Evolutionary conservation across 169 alveolate species (phyloP), one percentile per base, ranked within the genome.

Genomic region (Miamiensis avidus): DNA sequence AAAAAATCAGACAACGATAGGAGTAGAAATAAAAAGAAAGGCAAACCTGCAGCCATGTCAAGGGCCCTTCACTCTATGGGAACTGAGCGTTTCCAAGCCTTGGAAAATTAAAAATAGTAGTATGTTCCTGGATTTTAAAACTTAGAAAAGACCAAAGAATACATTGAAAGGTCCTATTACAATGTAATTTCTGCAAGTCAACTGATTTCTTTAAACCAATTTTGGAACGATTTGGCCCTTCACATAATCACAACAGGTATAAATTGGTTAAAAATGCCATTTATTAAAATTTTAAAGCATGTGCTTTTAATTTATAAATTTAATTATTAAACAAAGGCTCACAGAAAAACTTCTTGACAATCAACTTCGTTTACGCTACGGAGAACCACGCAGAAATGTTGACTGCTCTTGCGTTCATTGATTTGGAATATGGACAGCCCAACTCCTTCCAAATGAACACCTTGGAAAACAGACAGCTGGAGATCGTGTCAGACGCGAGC

Each of bases 91-190:
- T 77, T 79, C 65, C 49, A 27, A 29, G 83, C 34, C 0, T 27
- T 78, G 25, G 0, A 33, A 29, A 33, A 65, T 49, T 26, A 34
- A 79, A 72, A 84, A 69, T 34, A 75, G 32, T 65, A 76, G 28
- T 84, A 81, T 69, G 85, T 82, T 6, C 81, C 82, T 29, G 82
- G 84, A 34, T 86, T 76, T 69, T 79, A 86, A 81, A 91, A 91
- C 31, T 72, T 87, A 34, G 92, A 94, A 78, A 81, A 88, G 65
- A 89, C 96, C 0, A 86, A 85, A 65, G 97, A 94, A 89, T 94
- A 89, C 82, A 81, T 87, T 64, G 97, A 94, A 75, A 92, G 94
- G 25, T 94, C 92, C 72, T 94, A 92, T 83, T 91, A 79, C 64
- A 25, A 31, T n/a, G 75, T 49, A 4, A 20, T 49, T 49, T 49